Percentiles rank a stretch among this genome's conserved stretches.
These are phyloP conservation scores for Saccharomycopsis hybrid DNA, from an alignment of 1,139 yeast genomes.

Conservation along the genomic window DNA sequence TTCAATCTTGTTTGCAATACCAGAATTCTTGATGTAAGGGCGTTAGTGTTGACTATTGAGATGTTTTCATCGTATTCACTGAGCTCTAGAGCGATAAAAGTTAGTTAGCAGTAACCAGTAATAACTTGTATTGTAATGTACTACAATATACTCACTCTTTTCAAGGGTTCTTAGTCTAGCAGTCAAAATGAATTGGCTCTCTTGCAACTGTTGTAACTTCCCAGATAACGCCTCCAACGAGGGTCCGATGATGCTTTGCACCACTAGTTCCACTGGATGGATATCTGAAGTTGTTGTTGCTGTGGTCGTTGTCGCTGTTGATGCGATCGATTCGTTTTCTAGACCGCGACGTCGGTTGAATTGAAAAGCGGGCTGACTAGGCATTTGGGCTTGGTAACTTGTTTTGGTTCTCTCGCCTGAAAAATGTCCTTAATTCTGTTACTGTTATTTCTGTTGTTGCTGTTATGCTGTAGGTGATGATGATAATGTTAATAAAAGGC, in stretches of 20 bases:
- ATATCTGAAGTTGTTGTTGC: slow-evolving; percentile 5
- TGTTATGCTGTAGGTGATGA: no score
- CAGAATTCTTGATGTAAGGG: slow-evolving; percentile 1
- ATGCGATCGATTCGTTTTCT: slow-evolving; percentile 1
- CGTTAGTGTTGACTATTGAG: slow-evolving; percentile 3
- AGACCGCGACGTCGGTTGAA: slow-evolving; percentile 1
- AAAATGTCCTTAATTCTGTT: no score
- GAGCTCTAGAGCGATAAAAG: background rate
- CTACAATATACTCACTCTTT: slow-evolving; percentile 2
- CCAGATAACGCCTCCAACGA: slow-evolving; percentile 15
- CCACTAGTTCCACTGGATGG: slow-evolving; percentile 19
- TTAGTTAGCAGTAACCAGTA: no score
- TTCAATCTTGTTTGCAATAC: slow-evolving; percentile 2
- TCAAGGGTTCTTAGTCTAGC: slow-evolving; percentile 13
- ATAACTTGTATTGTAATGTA: no score
- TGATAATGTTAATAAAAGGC: no score
- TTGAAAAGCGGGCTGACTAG: no score
- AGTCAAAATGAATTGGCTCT: slow-evolving; percentile 16
- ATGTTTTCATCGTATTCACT: slow-evolving; percentile 6
- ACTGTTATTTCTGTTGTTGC: no score
- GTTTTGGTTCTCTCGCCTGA: no score
- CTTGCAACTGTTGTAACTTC: slow-evolving; percentile 16
- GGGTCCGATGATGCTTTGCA: slow-evolving; percentile 18
- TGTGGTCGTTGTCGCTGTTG: slow-evolving; percentile 3
- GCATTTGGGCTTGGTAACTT: no score